Evolutionary conservation across 2,329 filamentous ascomycete genomes (phyloP), one percentile per base, ranked within the genome.

Genomic region (Hypoxylon rubiginosum): DNA sequence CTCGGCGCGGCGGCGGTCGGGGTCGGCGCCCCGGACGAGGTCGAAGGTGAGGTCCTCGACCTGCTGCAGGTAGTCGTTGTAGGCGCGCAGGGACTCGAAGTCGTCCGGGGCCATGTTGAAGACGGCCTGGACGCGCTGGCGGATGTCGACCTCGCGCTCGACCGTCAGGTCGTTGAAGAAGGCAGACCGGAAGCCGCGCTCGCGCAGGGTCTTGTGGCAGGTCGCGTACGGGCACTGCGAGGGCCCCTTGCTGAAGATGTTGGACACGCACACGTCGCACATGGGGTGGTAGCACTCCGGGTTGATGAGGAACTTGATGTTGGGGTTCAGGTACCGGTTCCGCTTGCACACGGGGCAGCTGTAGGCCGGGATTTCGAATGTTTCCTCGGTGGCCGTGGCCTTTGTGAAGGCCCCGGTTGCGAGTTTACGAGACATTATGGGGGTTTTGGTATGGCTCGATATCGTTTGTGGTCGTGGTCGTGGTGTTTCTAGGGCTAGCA

Each of bases 211-310:
- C 78, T 92, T 91, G 77, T 90, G 88, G 81, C 96, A 99, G 43
- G 91, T 92, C 0, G 93, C 92, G 63, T 97, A 93, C 0, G 96
- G 96, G 77, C 97, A 99, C 67, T 94, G 92, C 60, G 94, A 93
- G 0, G 96, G 96, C 0, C 96, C 96, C 59, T 93, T 90, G 36
- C 91, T 92, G 85, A 98, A 99, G 74, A 98, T 92, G 60, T 95
- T 92, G 80, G 95, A 92, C 45, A 98, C 94, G 82, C 96, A 99
- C 62, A 92, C 94, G 79, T 93, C 91, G 84, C 96, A 99, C 93
- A 99, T 98, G 72, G 93, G 93, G 85, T 99, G 96, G 84, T 99
- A 99, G 87, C 96, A 99, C 84, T 97, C 94, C 8, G 95, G 93
- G 79, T 98, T 97, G 83, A 99, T 94, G 73, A 96, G 91, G 82